Evolutionary conservation across 768 basidiomycete genomes (phyloP).

Genomic region (Tylopilus plumbeoviolaceoides): DNA sequence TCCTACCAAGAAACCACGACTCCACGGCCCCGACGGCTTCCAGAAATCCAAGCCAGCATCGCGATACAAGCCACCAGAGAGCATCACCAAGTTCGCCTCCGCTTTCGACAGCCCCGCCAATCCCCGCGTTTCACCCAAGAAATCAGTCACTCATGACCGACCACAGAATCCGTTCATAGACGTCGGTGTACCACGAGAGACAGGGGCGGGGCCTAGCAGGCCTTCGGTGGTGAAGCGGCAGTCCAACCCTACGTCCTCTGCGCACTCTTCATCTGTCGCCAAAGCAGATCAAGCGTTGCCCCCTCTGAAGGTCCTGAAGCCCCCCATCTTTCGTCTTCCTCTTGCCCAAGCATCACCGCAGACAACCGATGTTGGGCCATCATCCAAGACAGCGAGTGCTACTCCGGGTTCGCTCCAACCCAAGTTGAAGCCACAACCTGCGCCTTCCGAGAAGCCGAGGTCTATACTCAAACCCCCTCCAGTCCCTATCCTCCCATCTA

Average conservation of each 20-base stretch:
- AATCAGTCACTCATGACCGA: constrained; percentile 7
- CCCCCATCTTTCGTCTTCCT: constrained; percentile 10
- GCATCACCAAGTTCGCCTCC: constrained; percentile 28
- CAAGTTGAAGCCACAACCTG: constrained; percentile 5
- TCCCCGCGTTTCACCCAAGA: background rate
- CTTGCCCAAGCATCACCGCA: background rate
- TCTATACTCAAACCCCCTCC: constrained; percentile 29
- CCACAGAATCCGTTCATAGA: constrained; percentile 23
- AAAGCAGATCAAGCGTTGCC: background rate
- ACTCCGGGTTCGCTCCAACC: constrained; percentile 5
- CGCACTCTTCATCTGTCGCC: background rate
- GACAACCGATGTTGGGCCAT: background rate
- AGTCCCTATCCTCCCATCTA: constrained; percentile 12
- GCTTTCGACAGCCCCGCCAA: constrained; percentile 18
- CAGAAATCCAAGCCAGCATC: constrained; percentile 18
- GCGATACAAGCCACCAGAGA: constrained; percentile 23
- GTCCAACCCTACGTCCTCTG: constrained; percentile 6
- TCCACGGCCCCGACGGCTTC: constrained; percentile 29
- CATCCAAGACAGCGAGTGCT: constrained; percentile 1
- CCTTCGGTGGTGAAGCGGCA: constrained; percentile 2
- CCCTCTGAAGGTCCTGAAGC: constrained; percentile 16
- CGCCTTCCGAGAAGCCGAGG: constrained; percentile 15
- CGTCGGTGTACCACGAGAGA: background rate
- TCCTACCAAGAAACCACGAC: constrained; percentile 13
- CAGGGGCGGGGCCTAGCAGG: constrained; percentile 11